Percentiles rank a stretch among this genome's conserved stretches.
Conservation (phyloP, 1,139 yeast genomes). For the Kodamaea anthophila region DNA sequence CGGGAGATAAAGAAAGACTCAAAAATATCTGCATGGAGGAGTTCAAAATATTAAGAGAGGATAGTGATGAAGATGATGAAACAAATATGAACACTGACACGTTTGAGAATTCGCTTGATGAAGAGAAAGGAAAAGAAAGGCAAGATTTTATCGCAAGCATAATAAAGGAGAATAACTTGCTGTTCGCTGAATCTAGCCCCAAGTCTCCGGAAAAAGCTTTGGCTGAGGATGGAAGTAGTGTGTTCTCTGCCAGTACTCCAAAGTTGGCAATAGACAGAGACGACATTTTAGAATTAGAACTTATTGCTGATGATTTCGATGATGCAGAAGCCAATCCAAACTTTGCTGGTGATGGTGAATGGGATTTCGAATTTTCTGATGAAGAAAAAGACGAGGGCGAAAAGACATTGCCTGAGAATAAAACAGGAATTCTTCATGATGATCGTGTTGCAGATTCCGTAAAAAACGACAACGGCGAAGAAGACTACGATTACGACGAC, state of each 20-base stretch:
- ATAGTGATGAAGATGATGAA: constrained; percentile 4
- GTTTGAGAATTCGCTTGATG: constrained; percentile 9
- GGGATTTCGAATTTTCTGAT: constrained; percentile 28
- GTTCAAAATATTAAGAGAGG: constrained; percentile 8
- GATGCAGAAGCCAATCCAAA: constrained; percentile 26
- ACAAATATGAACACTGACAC: constrained; percentile 7
- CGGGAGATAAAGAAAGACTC: constrained; percentile 48
- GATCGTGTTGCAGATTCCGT: no score
- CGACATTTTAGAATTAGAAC: constrained; percentile 33
- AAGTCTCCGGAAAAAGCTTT: constrained; percentile 1
- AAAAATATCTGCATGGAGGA: constrained; percentile 21
- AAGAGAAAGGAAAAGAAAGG: constrained; percentile 7
- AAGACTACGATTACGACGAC: constrained; percentile 20
- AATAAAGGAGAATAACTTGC: constrained; percentile 13
- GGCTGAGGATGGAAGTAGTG: no score
- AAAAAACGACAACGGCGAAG: constrained; percentile 17
- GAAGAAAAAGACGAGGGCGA: constrained; percentile 15
- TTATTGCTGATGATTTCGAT: constrained; percentile 49
- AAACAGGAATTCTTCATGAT: no score
- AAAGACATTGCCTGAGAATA: no score
- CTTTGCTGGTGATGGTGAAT: constrained; percentile 33
- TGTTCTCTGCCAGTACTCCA: constrained; percentile 7
- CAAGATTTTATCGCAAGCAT: constrained; percentile 11
- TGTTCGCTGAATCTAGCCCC: constrained; percentile 3
- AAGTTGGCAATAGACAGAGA: constrained; percentile 14